Evolutionary conservation across 495 filamentous ascomycete species (phyloP).

Genomic region (Podospora bellae-mahoneyi): DNA sequence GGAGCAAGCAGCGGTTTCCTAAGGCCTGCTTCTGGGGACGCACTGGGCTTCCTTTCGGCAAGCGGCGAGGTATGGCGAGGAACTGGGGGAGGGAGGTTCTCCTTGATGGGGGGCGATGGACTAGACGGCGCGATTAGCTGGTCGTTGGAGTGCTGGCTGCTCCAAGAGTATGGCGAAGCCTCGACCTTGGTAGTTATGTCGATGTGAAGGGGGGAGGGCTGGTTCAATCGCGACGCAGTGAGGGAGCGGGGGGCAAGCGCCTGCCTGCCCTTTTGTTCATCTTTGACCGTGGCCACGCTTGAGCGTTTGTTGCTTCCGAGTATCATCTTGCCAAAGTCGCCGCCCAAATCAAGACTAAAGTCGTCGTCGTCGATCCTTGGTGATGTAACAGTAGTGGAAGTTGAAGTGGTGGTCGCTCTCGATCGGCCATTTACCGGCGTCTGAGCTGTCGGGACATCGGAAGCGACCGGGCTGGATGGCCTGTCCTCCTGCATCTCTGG

Average conservation of each 20-base stretch:
- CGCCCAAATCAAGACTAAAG: conserved; percentile 54
- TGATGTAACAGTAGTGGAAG: conserved; percentile 64
- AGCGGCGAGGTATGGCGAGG: conserved; percentile 34
- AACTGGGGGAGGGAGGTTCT: conserved; percentile 33
- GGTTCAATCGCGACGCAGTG: conserved; percentile 39
- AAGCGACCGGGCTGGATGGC: conserved; percentile 34
- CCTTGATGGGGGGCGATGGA: conserved; percentile 31
- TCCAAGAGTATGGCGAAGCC: conserved; percentile 65
- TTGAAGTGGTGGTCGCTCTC: conserved; percentile 47
- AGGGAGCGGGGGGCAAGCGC: conserved; percentile 35
- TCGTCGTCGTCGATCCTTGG: conserved; percentile 63
- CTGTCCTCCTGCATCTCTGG: conserved; percentile 40
- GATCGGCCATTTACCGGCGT: conserved; percentile 38
- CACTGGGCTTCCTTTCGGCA: conserved; percentile 14
- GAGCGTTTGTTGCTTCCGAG: conserved; percentile 56
- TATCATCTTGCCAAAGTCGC: conserved; percentile 69
- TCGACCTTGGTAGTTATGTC: conserved; percentile 55
- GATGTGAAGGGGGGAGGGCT: conserved; percentile 56
- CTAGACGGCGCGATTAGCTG: conserved; percentile 50
- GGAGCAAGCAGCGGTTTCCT: conserved; percentile 46
- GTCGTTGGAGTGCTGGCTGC: conserved; percentile 63
- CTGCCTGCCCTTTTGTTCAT: conserved; percentile 31
- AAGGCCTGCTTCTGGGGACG: conserved; percentile 41
- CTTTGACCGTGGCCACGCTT: conserved; percentile 43
- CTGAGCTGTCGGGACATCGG: conserved; percentile 28